Conservation (phyloP, 2,329 filamentous ascomycete species). For the Aspergillus ibericus region DNA sequence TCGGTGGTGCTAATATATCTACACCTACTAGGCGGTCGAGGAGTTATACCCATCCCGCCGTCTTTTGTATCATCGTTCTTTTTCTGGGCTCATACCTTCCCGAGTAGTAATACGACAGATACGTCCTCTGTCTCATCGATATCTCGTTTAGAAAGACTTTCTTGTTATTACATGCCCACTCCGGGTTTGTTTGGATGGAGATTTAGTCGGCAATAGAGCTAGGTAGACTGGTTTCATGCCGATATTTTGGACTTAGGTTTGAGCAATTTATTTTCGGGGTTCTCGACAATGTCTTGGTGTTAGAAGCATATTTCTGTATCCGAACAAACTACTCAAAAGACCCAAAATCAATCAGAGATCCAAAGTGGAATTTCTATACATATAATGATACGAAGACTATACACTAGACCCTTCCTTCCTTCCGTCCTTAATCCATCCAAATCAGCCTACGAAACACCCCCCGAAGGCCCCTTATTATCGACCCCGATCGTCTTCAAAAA, state of each 20-base stretch:
- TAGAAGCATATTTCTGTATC: too few relatives aligned
- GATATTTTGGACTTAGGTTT: too few relatives aligned
- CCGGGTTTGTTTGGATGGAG: neutral
- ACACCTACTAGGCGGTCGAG: neutral
- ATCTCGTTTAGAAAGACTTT: too few relatives aligned
- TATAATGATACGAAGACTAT: neutral
- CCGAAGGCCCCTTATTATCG: conserved; percentile 36
- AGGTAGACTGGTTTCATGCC: neutral
- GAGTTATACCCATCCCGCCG: neutral
- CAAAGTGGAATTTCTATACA: neutral
- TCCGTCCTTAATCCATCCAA: neutral
- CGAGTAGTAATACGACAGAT: too few relatives aligned
- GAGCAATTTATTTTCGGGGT: too few relatives aligned
- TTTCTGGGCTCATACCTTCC: too few relatives aligned
- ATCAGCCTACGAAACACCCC: conserved; percentile 19
- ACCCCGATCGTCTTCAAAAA: conserved; percentile 57
- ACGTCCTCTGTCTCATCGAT: too few relatives aligned
- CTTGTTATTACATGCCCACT: neutral
- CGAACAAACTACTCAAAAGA: too few relatives aligned
- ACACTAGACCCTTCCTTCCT: neutral
- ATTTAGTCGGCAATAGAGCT: neutral
- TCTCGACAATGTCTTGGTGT: too few relatives aligned
- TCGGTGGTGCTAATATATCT: neutral
- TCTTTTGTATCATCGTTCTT: too few relatives aligned
- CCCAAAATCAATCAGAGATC: too few relatives aligned